Percentiles rank a stretch among this genome's conserved stretches.
Evolutionary conservation across 129 eudicot species (phyloP).

Genomic region (Helianthus tuberosus): DNA sequence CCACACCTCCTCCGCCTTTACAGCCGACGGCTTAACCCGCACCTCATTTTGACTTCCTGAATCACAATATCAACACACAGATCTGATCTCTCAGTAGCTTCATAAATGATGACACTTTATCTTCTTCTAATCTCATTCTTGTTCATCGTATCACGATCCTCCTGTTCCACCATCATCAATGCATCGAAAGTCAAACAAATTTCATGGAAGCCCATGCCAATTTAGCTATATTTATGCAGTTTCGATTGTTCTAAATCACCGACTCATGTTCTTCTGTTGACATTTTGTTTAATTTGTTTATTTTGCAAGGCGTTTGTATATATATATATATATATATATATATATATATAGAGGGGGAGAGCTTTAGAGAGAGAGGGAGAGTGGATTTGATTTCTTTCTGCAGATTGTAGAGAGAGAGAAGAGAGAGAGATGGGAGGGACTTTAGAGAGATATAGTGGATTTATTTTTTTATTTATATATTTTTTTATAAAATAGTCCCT

Average conservation of each 20-base stretch:
- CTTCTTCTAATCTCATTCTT: conserved; percentile 45
- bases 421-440: no score
- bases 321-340: no score
- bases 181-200: conserved; percentile 86
- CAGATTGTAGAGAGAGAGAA: no score
- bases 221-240: conserved; percentile 11
- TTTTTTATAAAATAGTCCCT: no score
- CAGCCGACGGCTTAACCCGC: no score
- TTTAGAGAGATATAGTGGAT: no score
- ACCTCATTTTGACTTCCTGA: conserved; percentile 26
- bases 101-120: conserved; percentile 10
- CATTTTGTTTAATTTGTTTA: background rate
- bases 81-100: conserved; percentile 36
- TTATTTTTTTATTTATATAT: no score
- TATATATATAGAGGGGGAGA: no score
- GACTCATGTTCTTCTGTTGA: background rate
- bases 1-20: no score
- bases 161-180: conserved; percentile 58
- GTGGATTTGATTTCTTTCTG: no score
- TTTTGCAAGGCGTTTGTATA: conserved; percentile 83
- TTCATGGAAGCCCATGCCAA: conserved; percentile 93
- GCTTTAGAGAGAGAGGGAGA: no score
- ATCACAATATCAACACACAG: conserved; percentile 14
- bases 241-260: background rate
- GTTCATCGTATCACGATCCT: conserved; percentile 46